These are phyloP conservation scores for Trichosanthes cucumerina DNA, from an alignment of 306 rosid genomes.

Conservation along the genomic window DNA sequence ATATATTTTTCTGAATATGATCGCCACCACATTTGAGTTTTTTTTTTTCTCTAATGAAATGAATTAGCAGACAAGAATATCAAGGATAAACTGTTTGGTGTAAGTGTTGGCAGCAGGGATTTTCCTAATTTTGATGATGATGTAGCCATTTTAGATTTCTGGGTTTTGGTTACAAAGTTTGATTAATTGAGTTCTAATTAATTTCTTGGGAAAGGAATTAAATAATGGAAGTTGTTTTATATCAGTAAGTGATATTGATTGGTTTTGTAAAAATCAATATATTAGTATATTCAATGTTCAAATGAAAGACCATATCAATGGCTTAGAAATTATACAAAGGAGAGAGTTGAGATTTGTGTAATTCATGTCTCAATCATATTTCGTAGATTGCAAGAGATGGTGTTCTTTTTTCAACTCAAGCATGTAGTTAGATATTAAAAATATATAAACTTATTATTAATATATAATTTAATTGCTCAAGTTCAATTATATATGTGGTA, in stretches of 20 bases:
- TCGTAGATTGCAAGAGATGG: background rate
- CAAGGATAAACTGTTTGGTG: background rate
- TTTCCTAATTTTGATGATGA: background rate
- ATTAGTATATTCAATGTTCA: background rate
- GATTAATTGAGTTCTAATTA: background rate
- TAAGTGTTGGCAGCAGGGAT: background rate
- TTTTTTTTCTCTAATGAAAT: background rate
- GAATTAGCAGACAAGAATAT: background rate
- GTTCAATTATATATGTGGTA: no score
- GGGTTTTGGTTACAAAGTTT: background rate
- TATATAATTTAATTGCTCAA: background rate
- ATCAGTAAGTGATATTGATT: no score
- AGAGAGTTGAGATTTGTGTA: background rate
- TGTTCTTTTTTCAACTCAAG: background rate
- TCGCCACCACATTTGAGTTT: background rate
- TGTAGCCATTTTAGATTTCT: background rate
- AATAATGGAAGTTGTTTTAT: background rate
- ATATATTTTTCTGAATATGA: background rate
- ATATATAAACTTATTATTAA: background rate
- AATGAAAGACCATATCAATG: background rate
- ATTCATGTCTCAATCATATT: background rate
- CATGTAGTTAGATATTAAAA: background rate
- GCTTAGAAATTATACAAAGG: background rate
- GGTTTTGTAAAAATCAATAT: background rate
- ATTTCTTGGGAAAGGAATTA: background rate